A percentile compares a stretch with the other conserved stretches of the same genome.
These are phyloP conservation scores for Scleroderma citrinum DNA, from an alignment of 768 basidiomycete genomes.

Conservation along the genomic window DNA sequence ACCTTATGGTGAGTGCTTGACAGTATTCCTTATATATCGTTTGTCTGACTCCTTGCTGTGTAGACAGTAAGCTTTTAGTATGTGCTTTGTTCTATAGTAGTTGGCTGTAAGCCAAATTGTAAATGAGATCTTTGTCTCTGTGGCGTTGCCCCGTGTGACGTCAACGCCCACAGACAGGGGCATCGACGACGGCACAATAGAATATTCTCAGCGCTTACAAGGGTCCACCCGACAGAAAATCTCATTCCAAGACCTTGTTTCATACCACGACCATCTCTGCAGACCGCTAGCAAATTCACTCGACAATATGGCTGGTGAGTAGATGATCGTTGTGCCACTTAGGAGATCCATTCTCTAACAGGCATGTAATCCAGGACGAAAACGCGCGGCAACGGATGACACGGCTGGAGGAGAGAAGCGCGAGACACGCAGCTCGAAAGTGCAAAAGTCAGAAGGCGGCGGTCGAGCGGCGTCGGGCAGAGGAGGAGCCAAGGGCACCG, in stretches of 20 bases:
- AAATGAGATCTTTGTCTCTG: background rate
- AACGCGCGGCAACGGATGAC: constrained; percentile 40
- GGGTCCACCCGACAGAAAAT: background rate
- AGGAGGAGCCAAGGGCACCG: constrained; percentile 34
- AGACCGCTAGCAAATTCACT: background rate
- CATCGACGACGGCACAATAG: background rate
- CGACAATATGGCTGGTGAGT: constrained; percentile 26
- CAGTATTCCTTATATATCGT: background rate
- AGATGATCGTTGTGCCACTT: background rate
- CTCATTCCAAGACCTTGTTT: background rate
- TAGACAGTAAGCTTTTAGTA: background rate
- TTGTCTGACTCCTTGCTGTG: background rate
- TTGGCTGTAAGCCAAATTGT: background rate
- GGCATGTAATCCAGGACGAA: constrained; percentile 33
- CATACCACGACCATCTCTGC: background rate
- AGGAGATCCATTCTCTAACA: no score
- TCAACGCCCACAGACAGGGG: constrained; percentile 15
- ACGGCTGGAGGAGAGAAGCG: constrained; percentile 19
- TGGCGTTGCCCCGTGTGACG: constrained; percentile 26
- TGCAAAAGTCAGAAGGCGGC: constrained; percentile 39
- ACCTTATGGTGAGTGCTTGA: constrained; percentile 16
- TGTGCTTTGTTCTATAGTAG: background rate
- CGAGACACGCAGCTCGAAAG: constrained; percentile 45
- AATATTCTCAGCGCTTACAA: background rate
- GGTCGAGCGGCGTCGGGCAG: constrained; percentile 22